Base-by-base conservation (phyloP, 139 green algal genomes). In the Picochlorum sp. region DNA sequence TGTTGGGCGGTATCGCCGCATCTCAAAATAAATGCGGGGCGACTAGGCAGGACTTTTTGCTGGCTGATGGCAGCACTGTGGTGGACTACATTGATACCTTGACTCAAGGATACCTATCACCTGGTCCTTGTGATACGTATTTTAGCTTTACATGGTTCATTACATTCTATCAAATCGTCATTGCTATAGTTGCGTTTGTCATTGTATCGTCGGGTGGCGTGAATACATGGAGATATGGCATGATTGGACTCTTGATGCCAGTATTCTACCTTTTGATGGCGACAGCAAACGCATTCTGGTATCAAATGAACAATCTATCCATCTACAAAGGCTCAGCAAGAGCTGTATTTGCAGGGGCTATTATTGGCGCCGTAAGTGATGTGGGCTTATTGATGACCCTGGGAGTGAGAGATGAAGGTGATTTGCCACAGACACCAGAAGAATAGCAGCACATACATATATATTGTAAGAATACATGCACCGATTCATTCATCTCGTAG, bases 221-320 rank as follows among this genome's bases (percentile, higher is more conserved):
- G 34, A 62, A 74, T 49, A 64, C 60, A 30, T 74, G 68, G 68
- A 56, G 68, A 44, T 64, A 69, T 65, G 68, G 68, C 4, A 34
- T 68, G 4, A 57, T 74, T 34, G 68, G 68, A 28, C 34, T 74
- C 45, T 34, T 70, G 2, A 50, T 70, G 23, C 60, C 61, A 6
- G 45, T 70, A 16, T 49, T 54, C 8, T 65, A 69, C 23, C 50
- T 74, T 10, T 50, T 70, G 21, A 65, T 69, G 60, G 67, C 55
- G 26, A 76, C 69, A 21, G 11, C 21, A 11, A 37, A 38, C 15
- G 4, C 60, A 20, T 23, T 47, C 20, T 60, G 41, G 57, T 60
- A 58, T n/a, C 49, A 70, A 58, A 65, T 21, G 16, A 63, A 49
- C 10, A 59, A 69, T 1, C 45, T 65, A 2, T 20, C 60, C 21